Conservation (phyloP, 306 rosid genomes). For the Ceratonia siliqua region DNA sequence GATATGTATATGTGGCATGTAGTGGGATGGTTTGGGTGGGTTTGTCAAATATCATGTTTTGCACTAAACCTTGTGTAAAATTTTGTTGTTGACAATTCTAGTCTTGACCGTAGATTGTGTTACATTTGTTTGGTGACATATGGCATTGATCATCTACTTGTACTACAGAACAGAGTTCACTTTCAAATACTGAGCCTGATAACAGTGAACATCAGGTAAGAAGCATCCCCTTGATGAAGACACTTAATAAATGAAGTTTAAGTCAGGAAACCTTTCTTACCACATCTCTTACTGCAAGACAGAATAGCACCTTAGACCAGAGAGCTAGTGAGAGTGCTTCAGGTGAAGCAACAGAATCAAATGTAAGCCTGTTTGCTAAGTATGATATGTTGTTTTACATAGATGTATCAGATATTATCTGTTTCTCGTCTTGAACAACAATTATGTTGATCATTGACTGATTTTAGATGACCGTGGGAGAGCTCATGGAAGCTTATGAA, state of each 20-base stretch:
- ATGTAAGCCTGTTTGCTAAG: constrained; percentile 53
- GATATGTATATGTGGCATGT: constrained; percentile 14
- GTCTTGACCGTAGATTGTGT: constrained; percentile 12
- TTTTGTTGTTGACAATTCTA: constrained; percentile 22
- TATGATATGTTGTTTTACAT: constrained; percentile 1
- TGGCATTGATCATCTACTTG: constrained; percentile 38
- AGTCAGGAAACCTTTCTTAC: constrained; percentile 37
- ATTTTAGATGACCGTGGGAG: constrained; percentile 78
- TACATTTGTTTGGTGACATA: constrained; percentile 21
- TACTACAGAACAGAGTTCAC: constrained; percentile 57
- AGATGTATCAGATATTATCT: constrained; percentile 21
- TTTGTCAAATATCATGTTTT: constrained; percentile 32
- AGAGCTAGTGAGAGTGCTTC: constrained; percentile 48
- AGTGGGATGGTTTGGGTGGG: constrained; percentile 15
- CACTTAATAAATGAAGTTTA: constrained; percentile 36
- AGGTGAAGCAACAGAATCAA: constrained; percentile 48
- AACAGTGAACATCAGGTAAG: constrained; percentile 65
- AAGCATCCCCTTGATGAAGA: constrained; percentile 28
- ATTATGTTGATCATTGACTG: constrained; percentile 37
- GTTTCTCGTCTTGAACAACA: constrained; percentile 28
- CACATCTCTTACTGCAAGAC: constrained; percentile 43
- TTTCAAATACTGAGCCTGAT: constrained; percentile 56
- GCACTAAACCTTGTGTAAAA: constrained; percentile 19
- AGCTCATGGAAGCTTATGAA: constrained; percentile 80
- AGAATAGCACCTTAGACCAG: constrained; percentile 58